These are phyloP conservation scores for Trichoderma aggressivum DNA, from an alignment of 2,329 filamentous ascomycete species.

Conservation along the genomic window DNA sequence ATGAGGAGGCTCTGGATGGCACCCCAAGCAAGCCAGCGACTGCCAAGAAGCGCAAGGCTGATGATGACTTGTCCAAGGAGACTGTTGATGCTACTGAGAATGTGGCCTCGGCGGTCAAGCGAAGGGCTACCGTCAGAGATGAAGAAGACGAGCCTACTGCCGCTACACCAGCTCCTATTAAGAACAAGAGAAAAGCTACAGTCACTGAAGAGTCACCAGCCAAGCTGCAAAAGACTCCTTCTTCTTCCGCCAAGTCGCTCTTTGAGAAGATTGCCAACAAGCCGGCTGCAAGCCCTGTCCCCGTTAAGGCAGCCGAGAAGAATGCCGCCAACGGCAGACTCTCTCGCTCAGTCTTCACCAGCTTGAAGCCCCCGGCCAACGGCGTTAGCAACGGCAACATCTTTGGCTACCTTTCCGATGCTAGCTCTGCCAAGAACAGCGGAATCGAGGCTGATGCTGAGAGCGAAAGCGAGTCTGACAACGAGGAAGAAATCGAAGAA, in stretches of 20 bases:
- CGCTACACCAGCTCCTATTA: slow-evolving; percentile 35
- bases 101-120: slow-evolving; percentile 44
- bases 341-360: slow-evolving; percentile 44
- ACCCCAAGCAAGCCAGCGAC: slow-evolving; percentile 31
- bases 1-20: slow-evolving; percentile 4
- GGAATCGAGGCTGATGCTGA: slow-evolving; percentile 47
- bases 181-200: slow-evolving; percentile 51
- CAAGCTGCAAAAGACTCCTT: slow-evolving; percentile 50
- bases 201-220: slow-evolving; percentile 45
- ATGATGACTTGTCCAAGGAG: slow-evolving; percentile 46
- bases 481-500: slow-evolving; percentile 33
- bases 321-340: slow-evolving; percentile 38
- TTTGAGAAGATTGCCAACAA: slow-evolving; percentile 58
- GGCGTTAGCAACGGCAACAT: slow-evolving; percentile 41
- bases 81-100: slow-evolving; percentile 35
- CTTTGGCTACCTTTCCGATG: slow-evolving; percentile 58
- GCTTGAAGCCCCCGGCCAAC: slow-evolving; percentile 33
- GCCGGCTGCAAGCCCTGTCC: slow-evolving; percentile 35
- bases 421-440: slow-evolving; percentile 53
- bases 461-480: slow-evolving; percentile 36
- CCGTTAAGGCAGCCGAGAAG: slow-evolving; percentile 18
- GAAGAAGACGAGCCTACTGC: slow-evolving; percentile 35
- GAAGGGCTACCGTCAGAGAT: slow-evolving; percentile 43
- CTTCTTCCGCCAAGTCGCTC: slow-evolving; percentile 53
- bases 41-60: slow-evolving; percentile 56